Base-by-base conservation (phyloP, 768 basidiomycete species). In the Suillus fuscotomentosus region DNA sequence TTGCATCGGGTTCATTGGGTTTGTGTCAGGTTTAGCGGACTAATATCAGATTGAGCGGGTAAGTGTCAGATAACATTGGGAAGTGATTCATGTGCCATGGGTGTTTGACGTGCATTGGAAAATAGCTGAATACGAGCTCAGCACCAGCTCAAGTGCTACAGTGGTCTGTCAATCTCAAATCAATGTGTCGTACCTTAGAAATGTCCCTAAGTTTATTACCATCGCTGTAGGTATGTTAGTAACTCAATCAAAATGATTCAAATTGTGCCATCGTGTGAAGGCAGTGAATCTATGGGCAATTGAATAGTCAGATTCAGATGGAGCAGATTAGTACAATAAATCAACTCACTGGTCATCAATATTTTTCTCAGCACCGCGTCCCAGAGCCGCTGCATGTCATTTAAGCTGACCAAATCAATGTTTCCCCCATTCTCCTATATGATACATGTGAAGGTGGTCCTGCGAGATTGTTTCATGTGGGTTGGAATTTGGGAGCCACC, bases 361-460 rank as follows among this genome's bases (percentile, higher is more conserved):
- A 7, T 61, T 48, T 3, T 60, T 67, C 15, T 45, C 42, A 1
- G 63, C 51, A 0, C 34, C 36, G 5, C 68, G 39, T 3, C 67
- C 68, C n/a, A 67, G 45, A 24, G 50, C 62, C 13, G 65, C 62
- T 13, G 75, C n/a, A 51, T 67, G 47, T 10, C 17, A 14, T 60
- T n/a, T n/a, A n/a, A n/a, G n/a, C n/a, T n/a, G n/a, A 42, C 54
- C 71, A 70, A 20, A 80, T 11, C 80, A 60, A 65, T 80, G 80
- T 36, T 76, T 65, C 9, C 71, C 68, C 55, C 69, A 75, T 5
- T 79, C 54, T 0, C 80, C 81, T 38, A 64, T 64, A 53, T 73
- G 56, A 65, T 78, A 72, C 20, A 68, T 66, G 69, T 83, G 82
- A 24, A 82, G 72, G 24, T 67, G 72, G 65, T 83, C 81, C 65